Evolutionary conservation across 331 rosid genomes (phyloP), one percentile per base, ranked within the genome.

Genomic region (Spiraea crenata): DNA sequence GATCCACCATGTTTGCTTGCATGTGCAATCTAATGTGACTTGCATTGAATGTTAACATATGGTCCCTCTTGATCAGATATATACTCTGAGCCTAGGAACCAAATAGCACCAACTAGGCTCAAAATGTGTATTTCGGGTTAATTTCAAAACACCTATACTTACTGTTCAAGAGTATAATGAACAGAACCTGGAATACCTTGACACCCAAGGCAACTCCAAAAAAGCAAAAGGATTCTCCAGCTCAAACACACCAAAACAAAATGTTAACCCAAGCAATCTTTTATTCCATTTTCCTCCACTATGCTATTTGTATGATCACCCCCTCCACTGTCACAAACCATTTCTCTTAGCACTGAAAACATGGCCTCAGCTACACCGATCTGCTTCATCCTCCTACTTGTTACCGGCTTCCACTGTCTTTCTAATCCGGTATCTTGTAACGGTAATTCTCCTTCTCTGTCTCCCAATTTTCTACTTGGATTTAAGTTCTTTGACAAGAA

Each of bases 371-470:
- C 63, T 67, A 87, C 63, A 20, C 66, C 62, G 56, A 39, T 78
- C 74, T 52, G 76, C 54, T 65, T 76, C 58, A 67, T 85, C 66
- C 72, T 81, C 64, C 62, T 81, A 37, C 61, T 79, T 48, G 54
- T 71, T 38, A 51, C 71, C 17, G 73, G 45, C 76, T 15, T 77
- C 50, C 45, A 57, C 63, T 63, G 83, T 20, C 69, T 80, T 63
- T 75, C 87, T 44, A 47, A 16, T 78, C 81, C 75, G n/a, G 87
- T 69, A 41, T 45, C 17, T 11, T 85, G 85, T 60, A 67, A 76
- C 16, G 78, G 84, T 80, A 74, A 6, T 41, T 4, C n/a, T 9
- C 39, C 5, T 15, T 50, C 37, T 13, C 13, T 31, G 15, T 13
- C 64, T 41, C 15, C 7, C 17, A 3, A 7, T 25, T 47, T 17